Evolutionary conservation across 768 basidiomycete genomes (phyloP), one percentile per base, ranked within the genome.

Genomic region (Kwoniella europaea): DNA sequence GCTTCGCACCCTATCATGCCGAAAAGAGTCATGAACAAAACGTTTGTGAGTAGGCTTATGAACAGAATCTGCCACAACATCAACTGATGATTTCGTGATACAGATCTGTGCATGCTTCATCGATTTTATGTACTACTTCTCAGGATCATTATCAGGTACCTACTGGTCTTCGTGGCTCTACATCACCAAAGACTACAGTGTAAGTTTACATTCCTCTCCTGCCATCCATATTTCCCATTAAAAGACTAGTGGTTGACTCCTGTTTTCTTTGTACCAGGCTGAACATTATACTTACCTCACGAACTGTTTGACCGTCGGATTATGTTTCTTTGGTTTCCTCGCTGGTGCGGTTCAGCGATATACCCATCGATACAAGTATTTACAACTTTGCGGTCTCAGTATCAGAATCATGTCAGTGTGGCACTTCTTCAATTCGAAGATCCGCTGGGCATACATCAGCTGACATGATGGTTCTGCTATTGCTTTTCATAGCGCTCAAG

Each of bases 1-100:
- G 84, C 85, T n/a, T 74, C 74, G 57, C 76, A 82, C 67, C 85
- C 85, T 7, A 69, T 85, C 70, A 79, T 84, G 77, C 81, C 85
- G 24, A 71, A 72, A 56, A 82, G 84, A 41, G 77, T 85, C 69
- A 72, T 85, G 53, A 85, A 85, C 79, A 72, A 77, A 57, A 81
- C 83, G 16, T 82, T 85, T 73, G 76, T 84, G 60, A 74, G 76
- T 52, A 20, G 50, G 22, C 50, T 53, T 18, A 10, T 50, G 59
- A 63, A 15, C 29, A 24, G 24, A n/a, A 0, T 41, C 60, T 59
- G 57, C 16, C 41, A 35, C 35, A 35, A 35, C 6, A 6, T 35
- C 35, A 35, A 35, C 35, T 35, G 7, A 35, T 35, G 35, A 35
- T 35, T 35, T 35, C 35, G 35, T 35, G 24, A 15, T 7, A 4